A percentile compares a stretch with the other conserved stretches of the same genome.
Evolutionary conservation across 176 grass and related monocot species (phyloP).

Genomic region (Secale cereale): DNA sequence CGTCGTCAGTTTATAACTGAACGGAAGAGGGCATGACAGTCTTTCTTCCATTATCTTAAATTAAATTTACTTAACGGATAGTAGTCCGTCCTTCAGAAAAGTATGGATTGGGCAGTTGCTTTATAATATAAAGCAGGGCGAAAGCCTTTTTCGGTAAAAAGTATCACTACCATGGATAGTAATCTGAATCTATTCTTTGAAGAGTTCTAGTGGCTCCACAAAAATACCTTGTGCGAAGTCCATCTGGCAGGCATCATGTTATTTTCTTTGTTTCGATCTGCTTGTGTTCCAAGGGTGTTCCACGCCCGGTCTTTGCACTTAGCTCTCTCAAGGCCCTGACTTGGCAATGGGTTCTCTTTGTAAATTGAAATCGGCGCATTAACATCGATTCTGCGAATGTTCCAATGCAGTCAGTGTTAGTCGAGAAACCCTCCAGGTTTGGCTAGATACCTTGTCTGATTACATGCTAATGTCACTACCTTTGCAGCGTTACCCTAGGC

Average conservation of each 20-base stretch:
- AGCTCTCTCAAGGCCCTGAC: slow-evolving; percentile 27
- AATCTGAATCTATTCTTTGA: background rate
- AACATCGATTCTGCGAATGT: slow-evolving; percentile 45
- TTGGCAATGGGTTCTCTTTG: slow-evolving; percentile 55
- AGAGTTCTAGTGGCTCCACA: slow-evolving; percentile 5
- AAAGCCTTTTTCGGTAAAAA: too few relatives aligned
- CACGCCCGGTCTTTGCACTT: slow-evolving; percentile 47
- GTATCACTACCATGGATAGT: background rate
- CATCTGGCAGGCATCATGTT: slow-evolving; percentile 69
- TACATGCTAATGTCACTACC: slow-evolving; percentile 30
- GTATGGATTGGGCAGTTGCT: too few relatives aligned
- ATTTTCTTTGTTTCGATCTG: slow-evolving; percentile 90
- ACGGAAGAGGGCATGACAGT: background rate
- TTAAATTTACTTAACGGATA: background rate
- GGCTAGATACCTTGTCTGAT: background rate
- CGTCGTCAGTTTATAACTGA: slow-evolving; percentile 6
- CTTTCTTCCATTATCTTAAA: background rate
- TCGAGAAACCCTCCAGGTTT: background rate
- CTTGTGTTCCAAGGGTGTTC: slow-evolving; percentile 68
- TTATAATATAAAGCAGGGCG: too few relatives aligned
- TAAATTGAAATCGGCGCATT: slow-evolving; percentile 60
- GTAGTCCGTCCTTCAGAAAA: background rate
- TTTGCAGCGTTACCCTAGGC: slow-evolving; percentile 43
- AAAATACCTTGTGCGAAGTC: slow-evolving; percentile 73
- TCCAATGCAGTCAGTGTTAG: slow-evolving; percentile 13